Base-by-base conservation (phyloP, 2,329 filamentous ascomycete species). In the Coleophoma eucalyptorum region DNA sequence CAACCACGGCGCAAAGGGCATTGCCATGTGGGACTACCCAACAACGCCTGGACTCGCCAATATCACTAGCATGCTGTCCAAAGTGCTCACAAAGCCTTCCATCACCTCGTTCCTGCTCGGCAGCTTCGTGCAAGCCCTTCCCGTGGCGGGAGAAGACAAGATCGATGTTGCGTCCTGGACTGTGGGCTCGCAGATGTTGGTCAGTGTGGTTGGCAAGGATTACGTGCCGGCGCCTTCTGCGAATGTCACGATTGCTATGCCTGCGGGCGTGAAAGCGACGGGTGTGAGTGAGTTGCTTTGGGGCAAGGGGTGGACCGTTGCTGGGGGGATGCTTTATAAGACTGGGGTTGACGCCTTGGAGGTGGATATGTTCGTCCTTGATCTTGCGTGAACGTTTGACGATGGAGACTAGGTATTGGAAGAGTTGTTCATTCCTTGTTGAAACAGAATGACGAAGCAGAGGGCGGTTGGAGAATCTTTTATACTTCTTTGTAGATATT, bases 11-110 rank as follows among this genome's bases (percentile, higher is more conserved):
- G 73, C 72, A 0, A 76, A 72, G 56, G 74, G 70, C 0, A 65
- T 76, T 32, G 69, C 75, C 32, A 69, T 67, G 56, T 78, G 75
- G 75, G 59, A 62, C 34, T 77, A 68, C 53, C 74, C 74, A 2
- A 70, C 72, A 4, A 64, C 55, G 12, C 40, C 52, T 2, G 68
- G 67, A 33, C 58, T 72, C 18, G 61, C 55, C 37, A 56, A 53
- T 31, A 63, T 64, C 26, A 76, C 65, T 31, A 59, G 60, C 18
- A 46, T 48, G n/a, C 55, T 78, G 51, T 70, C 69, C 18, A 65
- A 58, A 34, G 61, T 71, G 4, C 53, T 75, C 12, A 67, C 67
- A 5, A 52, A 41, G 3, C 32, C 55, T 0, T 57, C 60, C 7
- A 62, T 72, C 4, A 62, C 65, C 2, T 34, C 40, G 6, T 68